phyloP scores from a whole-genome alignment of 352 stramenopile species.

The Phytophthora tentaculata region DNA sequence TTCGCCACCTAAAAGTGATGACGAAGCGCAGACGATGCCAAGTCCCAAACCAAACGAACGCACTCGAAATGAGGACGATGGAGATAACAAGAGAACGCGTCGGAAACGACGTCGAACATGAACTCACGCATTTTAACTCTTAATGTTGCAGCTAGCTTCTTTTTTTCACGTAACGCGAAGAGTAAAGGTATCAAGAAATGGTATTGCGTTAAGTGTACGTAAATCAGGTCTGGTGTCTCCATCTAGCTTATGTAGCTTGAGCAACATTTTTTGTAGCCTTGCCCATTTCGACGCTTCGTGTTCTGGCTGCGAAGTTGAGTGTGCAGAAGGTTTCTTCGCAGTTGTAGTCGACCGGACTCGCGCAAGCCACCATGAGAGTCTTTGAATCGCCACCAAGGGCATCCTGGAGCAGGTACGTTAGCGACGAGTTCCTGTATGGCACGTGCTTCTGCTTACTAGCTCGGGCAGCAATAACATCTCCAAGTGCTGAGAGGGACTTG shows the following conservation, averaged over 20 bases:
- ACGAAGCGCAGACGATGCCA: slow-evolving; percentile 4
- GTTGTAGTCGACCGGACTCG: slow-evolving; percentile 92
- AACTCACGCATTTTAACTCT: too few species aligned
- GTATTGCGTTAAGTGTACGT: slow-evolving; percentile 10
- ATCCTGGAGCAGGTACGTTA: slow-evolving; percentile 95
- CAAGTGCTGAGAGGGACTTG: slow-evolving; percentile 95
- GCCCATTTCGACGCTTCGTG: slow-evolving; percentile 90
- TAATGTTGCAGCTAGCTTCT: not conserved
- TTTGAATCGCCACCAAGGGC: slow-evolving; percentile 92
- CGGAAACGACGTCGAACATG: slow-evolving; percentile 34
- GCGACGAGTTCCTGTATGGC: slow-evolving; percentile 94
- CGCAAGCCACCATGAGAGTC: slow-evolving; percentile 94
- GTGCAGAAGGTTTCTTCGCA: slow-evolving; percentile 93
- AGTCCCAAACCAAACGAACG: too few species aligned
- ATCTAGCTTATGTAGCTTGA: slow-evolving; percentile 29
- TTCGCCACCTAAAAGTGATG: slow-evolving; percentile 5
- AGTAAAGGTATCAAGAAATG: slow-evolving; percentile 16
- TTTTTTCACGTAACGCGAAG: not conserved
- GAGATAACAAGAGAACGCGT: slow-evolving; percentile 40
- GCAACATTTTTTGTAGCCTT: slow-evolving; percentile 88
- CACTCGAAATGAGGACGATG: slow-evolving; percentile 21
- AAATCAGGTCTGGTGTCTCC: slow-evolving; percentile 9
- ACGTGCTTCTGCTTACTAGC: slow-evolving; percentile 92
- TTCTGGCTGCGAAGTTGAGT: slow-evolving; percentile 91
- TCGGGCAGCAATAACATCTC: slow-evolving; percentile 95